Percentiles rank a stretch among this genome's conserved stretches.
Evolutionary conservation across 2,329 filamentous ascomycete species (phyloP).

Genomic region (Lomentospora prolificans): DNA sequence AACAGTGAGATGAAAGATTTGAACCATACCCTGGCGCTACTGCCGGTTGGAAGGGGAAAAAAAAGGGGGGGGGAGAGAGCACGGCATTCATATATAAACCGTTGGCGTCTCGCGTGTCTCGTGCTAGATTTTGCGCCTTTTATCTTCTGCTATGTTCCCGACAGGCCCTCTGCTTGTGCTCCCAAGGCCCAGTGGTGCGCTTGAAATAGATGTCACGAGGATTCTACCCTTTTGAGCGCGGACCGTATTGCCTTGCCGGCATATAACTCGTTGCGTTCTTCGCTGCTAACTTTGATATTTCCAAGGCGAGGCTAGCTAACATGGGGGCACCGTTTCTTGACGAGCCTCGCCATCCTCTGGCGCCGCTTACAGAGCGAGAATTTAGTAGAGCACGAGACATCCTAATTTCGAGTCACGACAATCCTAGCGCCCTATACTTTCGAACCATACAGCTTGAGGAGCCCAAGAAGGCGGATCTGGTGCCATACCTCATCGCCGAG

Average conservation of each 20-base stretch:
- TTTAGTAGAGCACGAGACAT: conserved; percentile 35
- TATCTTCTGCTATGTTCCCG: background rate
- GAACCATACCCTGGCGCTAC: background rate
- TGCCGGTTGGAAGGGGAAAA: background rate
- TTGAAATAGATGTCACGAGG: background rate
- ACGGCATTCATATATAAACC: background rate
- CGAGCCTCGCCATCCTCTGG: conserved; percentile 31
- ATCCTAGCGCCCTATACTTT: conserved; percentile 25
- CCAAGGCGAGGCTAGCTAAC: background rate
- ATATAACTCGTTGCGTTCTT: background rate
- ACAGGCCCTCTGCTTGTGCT: background rate
- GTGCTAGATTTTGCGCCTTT: background rate
- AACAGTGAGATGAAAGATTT: background rate
- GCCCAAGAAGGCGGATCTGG: conserved; percentile 46
- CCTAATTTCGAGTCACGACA: conserved; percentile 16
- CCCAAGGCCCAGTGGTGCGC: background rate
- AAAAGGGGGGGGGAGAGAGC: background rate
- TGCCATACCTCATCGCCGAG: conserved; percentile 49
- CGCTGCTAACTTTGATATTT: background rate
- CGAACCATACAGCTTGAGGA: conserved; percentile 57
- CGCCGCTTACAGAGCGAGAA: conserved; percentile 39
- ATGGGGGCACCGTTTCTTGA: conserved; percentile 7
- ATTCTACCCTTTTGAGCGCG: background rate
- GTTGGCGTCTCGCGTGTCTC: background rate
- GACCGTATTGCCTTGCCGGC: background rate